Evolutionary conservation across 2,329 filamentous ascomycete genomes (phyloP).

Genomic region (Blumeria graminis): DNA sequence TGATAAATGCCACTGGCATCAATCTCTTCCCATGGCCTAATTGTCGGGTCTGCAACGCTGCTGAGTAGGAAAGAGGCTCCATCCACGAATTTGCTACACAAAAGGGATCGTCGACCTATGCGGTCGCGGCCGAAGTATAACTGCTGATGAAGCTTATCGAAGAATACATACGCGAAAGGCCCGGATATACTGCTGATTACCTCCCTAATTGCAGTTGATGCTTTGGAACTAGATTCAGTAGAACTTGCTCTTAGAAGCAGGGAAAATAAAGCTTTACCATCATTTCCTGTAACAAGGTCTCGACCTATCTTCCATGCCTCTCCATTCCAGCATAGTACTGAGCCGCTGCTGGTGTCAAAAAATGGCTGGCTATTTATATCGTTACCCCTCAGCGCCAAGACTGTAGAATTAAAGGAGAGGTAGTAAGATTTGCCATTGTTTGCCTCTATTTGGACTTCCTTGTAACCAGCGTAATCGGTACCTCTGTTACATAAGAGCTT

Average conservation of each 20-base stretch:
- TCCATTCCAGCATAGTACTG: conserved; percentile 85
- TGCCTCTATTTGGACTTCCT: conserved; percentile 14
- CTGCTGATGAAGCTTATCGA: conserved; percentile 33
- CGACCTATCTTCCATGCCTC: conserved; percentile 65
- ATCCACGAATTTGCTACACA: conserved; percentile 27
- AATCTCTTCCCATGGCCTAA: conserved; percentile 47
- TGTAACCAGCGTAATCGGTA: conserved; percentile 30
- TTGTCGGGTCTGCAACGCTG: conserved; percentile 37
- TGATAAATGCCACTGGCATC: conserved; percentile 59
- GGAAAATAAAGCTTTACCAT: conserved; percentile 46
- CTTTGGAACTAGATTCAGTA: conserved; percentile 3
- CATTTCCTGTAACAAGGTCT: conserved; percentile 42
- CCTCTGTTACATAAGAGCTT: conserved; percentile 29
- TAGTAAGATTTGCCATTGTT: conserved; percentile 16
- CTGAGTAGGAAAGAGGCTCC: conserved; percentile 32
- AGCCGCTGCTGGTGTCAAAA: conserved; percentile 27
- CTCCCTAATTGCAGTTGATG: conserved; percentile 19
- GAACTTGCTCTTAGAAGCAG: conserved; percentile 23
- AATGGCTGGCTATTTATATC: conserved; percentile 52
- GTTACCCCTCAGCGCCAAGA: conserved; percentile 69
- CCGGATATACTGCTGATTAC: conserved; percentile 42
- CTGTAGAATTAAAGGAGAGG: conserved; percentile 54
- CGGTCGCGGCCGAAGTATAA: conserved; percentile 73
- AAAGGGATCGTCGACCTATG: conserved; percentile 62
- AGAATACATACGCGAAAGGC: conserved; percentile 76